Conservation (phyloP, 2,329 filamentous ascomycete genomes). For the Stagonosporopsis rhizophila region DNA sequence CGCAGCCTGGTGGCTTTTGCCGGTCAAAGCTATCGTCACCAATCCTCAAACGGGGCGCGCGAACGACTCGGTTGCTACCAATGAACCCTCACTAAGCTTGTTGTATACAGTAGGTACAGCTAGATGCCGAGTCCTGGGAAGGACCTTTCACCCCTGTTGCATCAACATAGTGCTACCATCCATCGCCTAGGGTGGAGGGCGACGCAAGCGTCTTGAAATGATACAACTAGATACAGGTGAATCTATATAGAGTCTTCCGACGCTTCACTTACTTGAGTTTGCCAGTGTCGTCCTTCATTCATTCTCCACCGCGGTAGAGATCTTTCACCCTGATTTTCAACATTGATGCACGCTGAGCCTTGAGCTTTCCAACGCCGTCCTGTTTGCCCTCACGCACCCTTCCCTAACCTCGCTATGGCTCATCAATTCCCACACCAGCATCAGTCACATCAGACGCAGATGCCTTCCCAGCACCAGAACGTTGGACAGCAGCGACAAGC, state of each 20-base stretch:
- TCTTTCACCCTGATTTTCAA: background rate
- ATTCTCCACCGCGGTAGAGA: background rate
- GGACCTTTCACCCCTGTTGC: slow-evolving; percentile 20
- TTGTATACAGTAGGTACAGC: slow-evolving; percentile 8
- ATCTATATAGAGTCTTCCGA: slow-evolving; percentile 24
- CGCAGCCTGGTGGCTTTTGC: slow-evolving; percentile 29
- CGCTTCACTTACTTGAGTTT: slow-evolving; percentile 24
- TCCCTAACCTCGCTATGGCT: slow-evolving; percentile 9
- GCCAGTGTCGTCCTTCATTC: slow-evolving; percentile 16
- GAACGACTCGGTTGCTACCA: slow-evolving; percentile 21
- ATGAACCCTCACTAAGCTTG: slow-evolving; percentile 18
- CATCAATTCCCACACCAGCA: slow-evolving; percentile 21
- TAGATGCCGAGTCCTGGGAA: slow-evolving; percentile 9
- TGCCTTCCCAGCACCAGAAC: slow-evolving; percentile 26
- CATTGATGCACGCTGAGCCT: slow-evolving; percentile 6
- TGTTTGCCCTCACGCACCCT: background rate
- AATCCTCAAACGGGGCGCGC: slow-evolving; percentile 24
- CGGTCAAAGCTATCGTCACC: slow-evolving; percentile 26
- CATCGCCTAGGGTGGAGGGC: slow-evolving; percentile 14
- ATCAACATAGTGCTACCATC: slow-evolving; percentile 20
- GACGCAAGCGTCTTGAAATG: slow-evolving; percentile 11
- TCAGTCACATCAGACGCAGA: slow-evolving; percentile 14
- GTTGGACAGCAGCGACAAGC: slow-evolving; percentile 28
- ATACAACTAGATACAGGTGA: background rate
- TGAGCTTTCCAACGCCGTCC: background rate